phyloP scores from a whole-genome alignment of 2,329 filamentous ascomycete genomes.

The Diaporthe capsici region DNA sequence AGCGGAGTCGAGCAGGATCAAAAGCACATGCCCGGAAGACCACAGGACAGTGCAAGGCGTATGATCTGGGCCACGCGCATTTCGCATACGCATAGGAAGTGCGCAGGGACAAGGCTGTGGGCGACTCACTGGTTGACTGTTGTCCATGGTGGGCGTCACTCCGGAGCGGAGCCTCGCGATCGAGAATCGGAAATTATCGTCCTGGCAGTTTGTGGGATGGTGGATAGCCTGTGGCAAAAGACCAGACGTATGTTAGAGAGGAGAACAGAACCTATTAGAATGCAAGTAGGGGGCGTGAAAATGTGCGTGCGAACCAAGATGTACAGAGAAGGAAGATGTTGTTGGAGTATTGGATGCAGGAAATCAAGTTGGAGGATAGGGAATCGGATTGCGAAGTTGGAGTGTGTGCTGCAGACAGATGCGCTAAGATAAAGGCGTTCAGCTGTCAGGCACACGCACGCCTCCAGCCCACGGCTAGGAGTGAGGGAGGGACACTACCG shows the following conservation, averaged over 20 bases:
- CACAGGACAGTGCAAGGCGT: neutral
- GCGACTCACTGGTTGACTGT: constrained; percentile 37
- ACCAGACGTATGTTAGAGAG: constrained; percentile 1
- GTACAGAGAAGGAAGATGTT: constrained; percentile 24
- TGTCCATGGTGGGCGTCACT: constrained; percentile 41
- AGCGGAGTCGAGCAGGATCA: neutral
- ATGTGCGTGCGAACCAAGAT: constrained; percentile 11
- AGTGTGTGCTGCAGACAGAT: constrained; percentile 36
- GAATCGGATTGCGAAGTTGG: constrained; percentile 34
- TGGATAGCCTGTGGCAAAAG: constrained; percentile 4
- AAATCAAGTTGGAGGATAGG: constrained; percentile 21
- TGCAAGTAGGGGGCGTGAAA: constrained; percentile 1
- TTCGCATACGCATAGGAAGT: neutral
- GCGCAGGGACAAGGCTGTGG: constrained; percentile 4
- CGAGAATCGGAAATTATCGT: constrained; percentile 25
- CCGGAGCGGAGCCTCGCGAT: constrained; percentile 37
- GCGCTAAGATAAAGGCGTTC: constrained; percentile 43
- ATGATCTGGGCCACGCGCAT: neutral
- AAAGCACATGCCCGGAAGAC: neutral
- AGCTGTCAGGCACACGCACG: constrained; percentile 39
- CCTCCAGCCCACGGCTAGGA: neutral
- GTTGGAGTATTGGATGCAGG: constrained; percentile 35
- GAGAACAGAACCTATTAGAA: constrained; percentile 23
- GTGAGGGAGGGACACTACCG: constrained; percentile 21
- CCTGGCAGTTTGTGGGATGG: constrained; percentile 13